A percentile compares a stretch with the other conserved stretches of the same genome.
Evolutionary conservation across 148 eudicot genomes (phyloP).

Genomic region (Polygonum maritimum): DNA sequence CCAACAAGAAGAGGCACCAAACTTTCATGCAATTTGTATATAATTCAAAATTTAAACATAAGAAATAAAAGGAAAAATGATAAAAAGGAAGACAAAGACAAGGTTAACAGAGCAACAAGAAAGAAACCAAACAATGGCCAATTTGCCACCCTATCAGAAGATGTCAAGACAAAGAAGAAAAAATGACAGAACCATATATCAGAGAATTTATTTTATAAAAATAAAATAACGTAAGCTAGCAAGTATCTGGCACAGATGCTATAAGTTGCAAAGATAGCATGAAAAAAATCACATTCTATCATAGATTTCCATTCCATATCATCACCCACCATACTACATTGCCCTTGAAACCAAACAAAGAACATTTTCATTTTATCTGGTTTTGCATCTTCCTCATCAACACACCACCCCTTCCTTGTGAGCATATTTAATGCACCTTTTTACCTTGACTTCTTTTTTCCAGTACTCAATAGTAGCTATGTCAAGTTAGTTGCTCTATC

Average conservation of each 20-base stretch:
- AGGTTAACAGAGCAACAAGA: neutral
- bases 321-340: neutral
- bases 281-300: neutral
- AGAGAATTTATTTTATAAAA: neutral
- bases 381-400: neutral
- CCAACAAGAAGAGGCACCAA: neutral
- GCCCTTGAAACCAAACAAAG: neutral
- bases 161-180: neutral
- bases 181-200: neutral
- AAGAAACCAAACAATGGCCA: neutral
- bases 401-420: neutral
- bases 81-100: neutral
- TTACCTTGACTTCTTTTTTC: neutral
- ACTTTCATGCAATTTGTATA: neutral
- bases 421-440: neutral
- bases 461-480: neutral
- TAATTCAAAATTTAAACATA: neutral
- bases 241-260: neutral
- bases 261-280: neutral
- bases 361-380: neutral
- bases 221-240: neutral
- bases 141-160: conserved; percentile 1
- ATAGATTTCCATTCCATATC: neutral
- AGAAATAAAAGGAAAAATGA: neutral
- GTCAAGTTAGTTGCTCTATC: neutral